Evolutionary conservation across 306 rosid genomes (phyloP), one percentile per base, ranked within the genome.

Genomic region (Fragaria nilgerrensis): DNA sequence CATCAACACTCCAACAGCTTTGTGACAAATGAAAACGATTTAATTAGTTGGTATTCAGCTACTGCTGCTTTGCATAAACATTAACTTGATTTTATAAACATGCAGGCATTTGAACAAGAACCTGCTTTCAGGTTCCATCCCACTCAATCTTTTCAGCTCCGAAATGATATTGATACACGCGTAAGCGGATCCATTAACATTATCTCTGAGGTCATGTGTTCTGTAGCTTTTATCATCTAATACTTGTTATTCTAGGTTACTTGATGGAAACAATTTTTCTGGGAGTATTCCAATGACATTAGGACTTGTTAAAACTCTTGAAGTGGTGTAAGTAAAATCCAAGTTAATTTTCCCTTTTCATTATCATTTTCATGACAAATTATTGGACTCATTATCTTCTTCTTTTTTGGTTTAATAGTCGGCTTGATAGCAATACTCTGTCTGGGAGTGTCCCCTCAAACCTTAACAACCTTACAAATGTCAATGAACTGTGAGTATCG

Each of bases 101-200:
- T 83, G 87, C 91, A 94, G 98, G 85, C 98, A 90, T 87, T 92
- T 94, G 83, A 89, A 89, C 80, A 90, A 90, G 89, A 94, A 94
- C 89, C 82, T 88, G 85, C 89, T 94, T 75, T 90, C 95, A 66
- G 97, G 98, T 76, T 1, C 81, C 82, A 90, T 92, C 67, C 87
- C 97, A 16, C 44, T 82, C 1, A 32, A 83, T 71, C 93, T 92
- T 77, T 92, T 92, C 83, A 85, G 85, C 87, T 84, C 97, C 25
- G 80, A 83, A 58, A 94, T 90, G 97, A 82, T 69, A 66, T 87
- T 94, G 62, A 90, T 90, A 79, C 95, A 94, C 73, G 47, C 86
- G 98, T 94, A 92, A 89, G 96, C 81, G 34, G 59, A 77, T 70
- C 29, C 23, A 5, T 23, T 36, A 19, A 25, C 13, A 50, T 41